Evolutionary conservation across 2,329 filamentous ascomycete species (phyloP).

Genomic region (Capronia epimyces): DNA sequence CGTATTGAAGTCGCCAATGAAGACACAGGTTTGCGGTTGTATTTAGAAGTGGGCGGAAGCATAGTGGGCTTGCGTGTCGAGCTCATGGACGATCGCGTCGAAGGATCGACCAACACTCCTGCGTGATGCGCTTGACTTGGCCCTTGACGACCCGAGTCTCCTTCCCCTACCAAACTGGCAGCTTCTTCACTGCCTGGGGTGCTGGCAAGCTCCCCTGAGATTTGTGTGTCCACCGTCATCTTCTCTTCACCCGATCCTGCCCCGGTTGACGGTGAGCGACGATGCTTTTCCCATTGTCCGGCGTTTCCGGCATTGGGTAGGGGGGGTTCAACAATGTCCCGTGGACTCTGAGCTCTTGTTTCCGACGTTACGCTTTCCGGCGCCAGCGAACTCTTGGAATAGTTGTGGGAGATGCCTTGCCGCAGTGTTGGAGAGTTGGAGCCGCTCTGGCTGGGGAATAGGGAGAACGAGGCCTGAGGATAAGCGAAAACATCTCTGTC

Average conservation of each 20-base stretch:
- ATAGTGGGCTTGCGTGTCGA: constrained; percentile 17
- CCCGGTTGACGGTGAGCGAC: constrained; percentile 12
- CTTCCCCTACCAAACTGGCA: constrained; percentile 17
- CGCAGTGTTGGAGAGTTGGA: constrained; percentile 18
- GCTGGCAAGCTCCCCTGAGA: constrained; percentile 4
- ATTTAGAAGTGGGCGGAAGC: constrained; percentile 27
- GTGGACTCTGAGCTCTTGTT: constrained; percentile 12
- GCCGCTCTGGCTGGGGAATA: constrained; percentile 14
- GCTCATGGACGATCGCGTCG: constrained; percentile 20
- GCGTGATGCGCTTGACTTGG: constrained; percentile 3
- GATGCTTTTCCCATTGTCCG: constrained; percentile 10
- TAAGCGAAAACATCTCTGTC: constrained; percentile 20
- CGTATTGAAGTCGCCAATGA: constrained; percentile 11
- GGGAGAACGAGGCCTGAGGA: constrained; percentile 15
- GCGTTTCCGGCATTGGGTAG: constrained; percentile 5
- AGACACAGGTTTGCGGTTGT: constrained; percentile 26
- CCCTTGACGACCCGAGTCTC: neutral
- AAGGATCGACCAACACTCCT: constrained; percentile 4
- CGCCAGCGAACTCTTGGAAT: constrained; percentile 24
- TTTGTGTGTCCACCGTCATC: constrained; percentile 17
- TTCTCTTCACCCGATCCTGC: constrained; percentile 17
- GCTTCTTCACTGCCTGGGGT: constrained; percentile 16
- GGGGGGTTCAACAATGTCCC: constrained; percentile 17
- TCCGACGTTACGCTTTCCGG: constrained; percentile 21
- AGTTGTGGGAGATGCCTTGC: constrained; percentile 16